Conservation (phyloP, 2,329 filamentous ascomycete genomes). For the Penicillium digitatum region DNA sequence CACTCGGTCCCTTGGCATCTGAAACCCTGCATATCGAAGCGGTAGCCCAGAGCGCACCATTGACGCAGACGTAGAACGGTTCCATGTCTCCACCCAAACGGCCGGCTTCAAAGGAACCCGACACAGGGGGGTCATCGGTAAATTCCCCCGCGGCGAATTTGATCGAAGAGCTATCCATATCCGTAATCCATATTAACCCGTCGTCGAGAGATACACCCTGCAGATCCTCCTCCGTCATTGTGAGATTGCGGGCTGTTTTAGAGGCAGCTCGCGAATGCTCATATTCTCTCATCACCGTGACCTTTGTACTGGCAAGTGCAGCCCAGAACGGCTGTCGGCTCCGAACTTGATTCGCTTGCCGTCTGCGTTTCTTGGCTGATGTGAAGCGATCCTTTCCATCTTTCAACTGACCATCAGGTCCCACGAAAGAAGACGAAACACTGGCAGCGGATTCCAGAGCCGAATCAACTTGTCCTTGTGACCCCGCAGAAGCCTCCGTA, state of each 20-base stretch:
- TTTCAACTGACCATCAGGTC: conserved; percentile 46
- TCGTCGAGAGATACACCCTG: conserved; percentile 41
- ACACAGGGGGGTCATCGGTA: conserved; percentile 32
- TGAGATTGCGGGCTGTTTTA: conserved; percentile 37
- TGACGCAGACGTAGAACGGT: conserved; percentile 63
- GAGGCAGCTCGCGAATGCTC: conserved; percentile 63
- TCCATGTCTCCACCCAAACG: conserved; percentile 41
- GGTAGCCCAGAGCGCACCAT: conserved; percentile 63
- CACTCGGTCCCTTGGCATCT: conserved; percentile 43
- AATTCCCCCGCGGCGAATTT: conserved; percentile 47
- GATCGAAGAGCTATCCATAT: conserved; percentile 46
- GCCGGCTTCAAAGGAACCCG: conserved; percentile 29
- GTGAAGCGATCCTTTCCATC: conserved; percentile 57
- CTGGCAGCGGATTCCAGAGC: conserved; percentile 43
- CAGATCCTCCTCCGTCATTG: conserved; percentile 42
- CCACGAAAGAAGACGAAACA: conserved; percentile 37
- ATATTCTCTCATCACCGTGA: conserved; percentile 89
- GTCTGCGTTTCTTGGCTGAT: conserved; percentile 74
- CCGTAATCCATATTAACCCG: conserved; percentile 47
- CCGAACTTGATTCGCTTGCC: conserved; percentile 85
- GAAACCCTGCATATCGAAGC: conserved; percentile 51
- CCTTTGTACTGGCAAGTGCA: conserved; percentile 90
- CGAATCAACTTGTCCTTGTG: conserved; percentile 42
- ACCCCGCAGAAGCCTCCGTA: conserved; percentile 45
- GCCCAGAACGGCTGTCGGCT: conserved; percentile 92